Evolutionary conservation across 352 stramenopile species (phyloP), one percentile per base, ranked within the genome.

Genomic region (Phytophthora hybrid): DNA sequence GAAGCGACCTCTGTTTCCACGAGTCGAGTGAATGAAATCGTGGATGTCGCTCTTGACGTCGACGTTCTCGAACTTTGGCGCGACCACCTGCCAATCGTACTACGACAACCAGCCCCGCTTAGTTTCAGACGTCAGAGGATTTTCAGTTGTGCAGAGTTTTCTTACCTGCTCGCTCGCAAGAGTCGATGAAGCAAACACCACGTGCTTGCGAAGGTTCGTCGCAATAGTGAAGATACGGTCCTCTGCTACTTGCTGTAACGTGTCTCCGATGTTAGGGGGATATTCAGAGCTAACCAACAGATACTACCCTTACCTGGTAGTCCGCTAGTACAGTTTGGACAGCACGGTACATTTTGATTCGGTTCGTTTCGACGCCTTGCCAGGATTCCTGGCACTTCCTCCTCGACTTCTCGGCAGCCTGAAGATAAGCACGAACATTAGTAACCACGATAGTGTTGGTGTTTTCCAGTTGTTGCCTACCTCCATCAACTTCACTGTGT

Each of bases 31-130:
- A 7, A 96, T 93, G 58, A 93, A 94, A 58, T 90, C 77, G 5
- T 79, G 73, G 56, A 96, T 88, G 60, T 95, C 84, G 32, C 69
- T 70, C 71, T 94, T 85, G 32, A 87, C 81, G 65, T 93, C 79
- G 16, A 95, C 82, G 53, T 78, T 86, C 53, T 95, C 88, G 47
- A 96, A 86, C 55, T 87, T 89, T 37, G 71, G 76, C 7, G 88
- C 86, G 57, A 91, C 77, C 64, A 94, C 91, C 57, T 96, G 89
- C 87, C 88, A 96, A 32, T 96, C 89, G 61, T 96, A 96, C 89
- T 95, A 7, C 16, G 56, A 75, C 5, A 47, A 63, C 32, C 66
- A 60, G 47, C 6, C 47, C 31, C 4, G 11, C 16, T 49, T 9
- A 49, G 13, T 54, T 54, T 19, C 18, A 21, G 29, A 44, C 34